Base-by-base conservation (phyloP, 2,329 filamentous ascomycete species). In the Lachnellula occidentalis region DNA sequence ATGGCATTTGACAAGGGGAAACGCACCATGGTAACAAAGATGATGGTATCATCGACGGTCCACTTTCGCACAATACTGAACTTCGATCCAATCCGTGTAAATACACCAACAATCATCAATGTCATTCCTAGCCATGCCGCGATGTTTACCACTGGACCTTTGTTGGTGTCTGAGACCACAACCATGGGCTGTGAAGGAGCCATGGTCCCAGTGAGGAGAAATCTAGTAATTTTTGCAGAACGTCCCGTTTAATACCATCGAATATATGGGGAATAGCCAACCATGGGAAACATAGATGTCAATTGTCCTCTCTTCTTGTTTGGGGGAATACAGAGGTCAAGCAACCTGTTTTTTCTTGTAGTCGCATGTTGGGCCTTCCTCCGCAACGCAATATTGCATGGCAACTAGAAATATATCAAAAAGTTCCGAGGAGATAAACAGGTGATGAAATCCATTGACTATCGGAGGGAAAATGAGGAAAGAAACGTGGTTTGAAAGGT, bases 61-160 rank as follows among this genome's bases (percentile, higher is more conserved):
- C 46, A 48, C 50, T 49, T 37, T 34, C 52, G 50, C 9, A 58
- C 47, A 22, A 64, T 60, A 27, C 45, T 53, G 43, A 55, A 61
- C 51, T 61, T 64, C 3, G 49, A 53, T 45, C 55, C 71, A 2
- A 72, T 57, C 22, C 72, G 64, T 17, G 72, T 71, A 8, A 67
- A 52, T 17, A 72, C 66, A 48, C 68, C 67, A 9, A 70, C 63
- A 21, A 73, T 55, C 36, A 71, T 68, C 6, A 71, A 54, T 14
- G 66, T 65, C 50, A 73, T 61, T 2, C 71, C 70, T n/a, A 74
- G 50, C 9, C 71, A 70, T 5, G 66, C 65, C 8, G 67, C 65
- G 36, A 74, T 70, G 17, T 73, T 70, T 11, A 74, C 63, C 58
- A 67, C 66, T 11, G 70, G 72, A 11, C 69, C 70, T 61, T 72